Evolutionary conservation across 352 stramenopile species (phyloP).

Genomic region (Globisporangium takayamanum): DNA sequence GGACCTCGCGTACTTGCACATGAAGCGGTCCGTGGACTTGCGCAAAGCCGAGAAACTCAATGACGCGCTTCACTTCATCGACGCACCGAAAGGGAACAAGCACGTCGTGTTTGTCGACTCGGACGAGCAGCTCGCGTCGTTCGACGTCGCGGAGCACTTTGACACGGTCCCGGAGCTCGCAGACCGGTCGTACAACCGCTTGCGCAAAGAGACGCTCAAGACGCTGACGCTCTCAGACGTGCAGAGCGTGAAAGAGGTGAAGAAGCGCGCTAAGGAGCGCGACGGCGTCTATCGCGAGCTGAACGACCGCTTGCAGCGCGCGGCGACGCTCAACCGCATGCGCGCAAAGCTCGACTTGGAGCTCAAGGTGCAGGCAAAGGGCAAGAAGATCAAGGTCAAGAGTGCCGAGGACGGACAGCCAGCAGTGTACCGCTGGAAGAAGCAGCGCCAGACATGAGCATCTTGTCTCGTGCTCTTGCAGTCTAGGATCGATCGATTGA

Average conservation of each 20-base stretch:
- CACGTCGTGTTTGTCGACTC: slow-evolving; percentile 95
- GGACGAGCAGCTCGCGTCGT: slow-evolving; percentile 62
- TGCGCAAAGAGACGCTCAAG: slow-evolving; percentile 53
- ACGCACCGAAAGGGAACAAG: slow-evolving; percentile 74
- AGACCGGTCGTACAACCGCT: slow-evolving; percentile 67
- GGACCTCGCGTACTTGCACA: slow-evolving; percentile 93
- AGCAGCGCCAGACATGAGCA: slow-evolving; percentile 77
- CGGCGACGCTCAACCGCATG: slow-evolving; percentile 64
- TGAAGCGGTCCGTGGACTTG: slow-evolving; percentile 75
- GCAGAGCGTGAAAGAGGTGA: slow-evolving; percentile 31
- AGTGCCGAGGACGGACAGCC: slow-evolving; percentile 56
- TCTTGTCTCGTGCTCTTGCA: neutral
- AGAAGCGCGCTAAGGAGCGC: slow-evolving; percentile 55
- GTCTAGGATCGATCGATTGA: neutral
- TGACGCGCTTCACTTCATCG: slow-evolving; percentile 70
- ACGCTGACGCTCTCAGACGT: slow-evolving; percentile 27
- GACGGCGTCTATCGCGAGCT: slow-evolving; percentile 65
- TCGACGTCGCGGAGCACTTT: slow-evolving; percentile 92
- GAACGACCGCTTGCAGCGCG: slow-evolving; percentile 56
- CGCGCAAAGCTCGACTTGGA: slow-evolving; percentile 74
- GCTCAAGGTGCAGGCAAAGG: slow-evolving; percentile 80
- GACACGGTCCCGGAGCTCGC: slow-evolving; percentile 73
- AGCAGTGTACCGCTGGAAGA: slow-evolving; percentile 86
- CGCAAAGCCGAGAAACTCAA: slow-evolving; percentile 78
- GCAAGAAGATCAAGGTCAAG: slow-evolving; percentile 78